phyloP scores from a whole-genome alignment of 257 asterid species.

The Capsicum rhomboideum region DNA sequence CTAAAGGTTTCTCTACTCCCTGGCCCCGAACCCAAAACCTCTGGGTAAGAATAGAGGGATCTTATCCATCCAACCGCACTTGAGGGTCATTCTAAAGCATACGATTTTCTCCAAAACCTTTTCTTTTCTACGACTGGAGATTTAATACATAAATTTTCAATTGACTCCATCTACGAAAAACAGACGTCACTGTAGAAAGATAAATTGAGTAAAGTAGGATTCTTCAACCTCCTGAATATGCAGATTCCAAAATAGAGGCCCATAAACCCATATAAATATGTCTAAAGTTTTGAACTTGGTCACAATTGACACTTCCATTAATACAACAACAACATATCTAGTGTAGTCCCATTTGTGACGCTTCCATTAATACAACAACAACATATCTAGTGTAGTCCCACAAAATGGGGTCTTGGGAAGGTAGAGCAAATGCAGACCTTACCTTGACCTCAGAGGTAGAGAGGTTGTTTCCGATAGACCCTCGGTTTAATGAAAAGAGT shows the following conservation, averaged over 20 bases:
- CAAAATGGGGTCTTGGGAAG: no score
- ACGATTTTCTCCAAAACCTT: no score
- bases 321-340: no score
- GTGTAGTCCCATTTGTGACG: no score
- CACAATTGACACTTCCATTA: background rate
- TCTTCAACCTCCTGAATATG: background rate
- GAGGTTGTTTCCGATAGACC: no score
- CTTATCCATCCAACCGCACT: no score
- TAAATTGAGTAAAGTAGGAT: background rate
- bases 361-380: background rate
- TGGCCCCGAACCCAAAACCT: background rate
- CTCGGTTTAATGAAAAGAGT: no score
- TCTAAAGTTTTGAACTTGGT: background rate
- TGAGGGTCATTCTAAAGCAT: no score
- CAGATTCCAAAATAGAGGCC: background rate
- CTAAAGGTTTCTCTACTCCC: background rate
- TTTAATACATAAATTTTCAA: background rate
- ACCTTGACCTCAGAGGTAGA: no score
- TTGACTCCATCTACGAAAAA: background rate
- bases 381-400: no score
- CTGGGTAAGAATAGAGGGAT: no score
- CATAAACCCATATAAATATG: background rate
- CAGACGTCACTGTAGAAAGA: background rate
- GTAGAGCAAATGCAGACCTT: no score
- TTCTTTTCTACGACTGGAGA: background rate